Base-by-base conservation (phyloP, 2,329 filamentous ascomycete species). In the Fusarium sp. region DNA sequence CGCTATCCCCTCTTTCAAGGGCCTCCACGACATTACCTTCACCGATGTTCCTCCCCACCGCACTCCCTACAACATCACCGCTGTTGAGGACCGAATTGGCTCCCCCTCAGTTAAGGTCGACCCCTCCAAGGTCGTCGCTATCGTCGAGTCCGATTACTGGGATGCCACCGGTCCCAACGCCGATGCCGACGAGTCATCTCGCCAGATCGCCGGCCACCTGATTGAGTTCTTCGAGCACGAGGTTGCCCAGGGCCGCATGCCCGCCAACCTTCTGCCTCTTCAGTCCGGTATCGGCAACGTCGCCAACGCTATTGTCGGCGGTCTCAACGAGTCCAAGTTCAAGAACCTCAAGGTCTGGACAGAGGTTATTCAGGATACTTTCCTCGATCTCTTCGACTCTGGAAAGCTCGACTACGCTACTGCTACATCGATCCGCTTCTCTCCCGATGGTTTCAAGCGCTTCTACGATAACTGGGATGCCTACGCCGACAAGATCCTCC, bases 261-360 rank as follows among this genome's bases (percentile, higher is more conserved):
- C 94, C 4, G 82, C 88, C 75, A 94, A 90, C 78, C 88, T 97
- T 4, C 86, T 96, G 2, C 94, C 94, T 4, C 87, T 97, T 22
- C 94, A 97, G 82, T 95, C 92, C 15, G 94, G 94, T 47, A 97
- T 97, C 75, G 94, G 94, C 72, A 97, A 97, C 85, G 97, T 97
- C 75, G 94, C 94, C 82, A 97, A 97, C 81, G 94, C 94, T 41
- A 94, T 97, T 70, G 90, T 97, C 66, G 94, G 94, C 67, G 94
- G 94, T 18, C 89, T 97, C 62, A 89, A 91, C 72, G 89, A 92
- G 67, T 93, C 93, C 73, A 92, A 95, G 81, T 97, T 97, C 87
- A 89, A 90, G 79, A 93, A 97, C 84, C 88, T 97, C 64, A 94
- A 93, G 80, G 94, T 97, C 42, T 97, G 94, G 94, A 97, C 94